Evolutionary conservation across 1,139 yeast species (phyloP), one percentile per base, ranked within the genome.

Genomic region (Kluyveromyces marxianus): DNA sequence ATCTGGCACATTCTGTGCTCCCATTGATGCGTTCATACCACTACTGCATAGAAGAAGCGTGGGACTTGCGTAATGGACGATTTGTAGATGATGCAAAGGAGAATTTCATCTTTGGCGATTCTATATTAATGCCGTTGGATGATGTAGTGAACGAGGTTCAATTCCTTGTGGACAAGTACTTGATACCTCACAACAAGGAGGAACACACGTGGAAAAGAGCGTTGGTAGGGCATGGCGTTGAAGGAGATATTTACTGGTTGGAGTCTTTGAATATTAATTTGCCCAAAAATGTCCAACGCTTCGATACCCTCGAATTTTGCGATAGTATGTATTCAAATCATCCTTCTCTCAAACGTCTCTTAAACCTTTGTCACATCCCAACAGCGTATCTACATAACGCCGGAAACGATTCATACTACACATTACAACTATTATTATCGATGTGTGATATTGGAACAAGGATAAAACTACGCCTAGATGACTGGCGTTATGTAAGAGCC

Each of bases 351-450:
- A 72, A 75, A 4, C 76, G 71, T 40, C 69, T 80, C 2, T 66
- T 84, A 25, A 67, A 72, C 40, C 63, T 70, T 44, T 68, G 81
- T 27, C 68, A 71, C 5, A 70, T 86, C 4, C 87, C 89, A 0
- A 77, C 79, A 58, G 72, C 82, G 1, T 75, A 71, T 50, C 66
- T 84, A 39, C 95, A 85, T 59, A 86, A 86, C 59, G 95, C 89
- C 2, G 90, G 85, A 10, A 86, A 86, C 58, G 95, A 86, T 61
- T 80, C 94, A 2, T 81, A 81, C 56, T 82, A 75, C 55, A 84
- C 94, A 0, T 61, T 84, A 42, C 51, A 76, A 28, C 65, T 80
- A 34, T 74, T 79, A 26, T 54, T 81, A 59, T 70, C 71, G 42
- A 58, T 81, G 47, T 66, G 77, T 36, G 87, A 82, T 57, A 83